Conservation (phyloP, 352 stramenopile genomes). For the Sclerospora graminicola region DNA sequence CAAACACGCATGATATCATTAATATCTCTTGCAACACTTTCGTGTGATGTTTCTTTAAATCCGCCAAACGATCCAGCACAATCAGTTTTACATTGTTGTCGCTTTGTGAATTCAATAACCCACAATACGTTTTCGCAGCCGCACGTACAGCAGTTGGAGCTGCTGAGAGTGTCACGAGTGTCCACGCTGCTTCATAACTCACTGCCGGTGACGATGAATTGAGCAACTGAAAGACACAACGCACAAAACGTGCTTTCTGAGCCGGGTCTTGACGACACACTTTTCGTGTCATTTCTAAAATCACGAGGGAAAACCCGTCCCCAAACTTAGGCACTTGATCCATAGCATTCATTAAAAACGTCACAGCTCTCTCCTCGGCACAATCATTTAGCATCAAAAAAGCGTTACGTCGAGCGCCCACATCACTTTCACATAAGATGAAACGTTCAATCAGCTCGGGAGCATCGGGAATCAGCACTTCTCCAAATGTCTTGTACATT, state of each 20-base stretch:
- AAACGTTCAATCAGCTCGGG: constrained; percentile 96
- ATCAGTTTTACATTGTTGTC: constrained; percentile 99
- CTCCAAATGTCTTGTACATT: constrained; percentile 94
- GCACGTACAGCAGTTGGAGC: constrained; percentile 96
- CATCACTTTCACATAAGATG: constrained; percentile 92
- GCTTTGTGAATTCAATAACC: constrained; percentile 95
- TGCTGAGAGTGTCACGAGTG: constrained; percentile 96
- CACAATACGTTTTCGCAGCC: constrained; percentile 95
- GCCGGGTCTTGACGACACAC: constrained; percentile 95
- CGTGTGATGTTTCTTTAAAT: constrained; percentile 95
- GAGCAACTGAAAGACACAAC: constrained; percentile 97
- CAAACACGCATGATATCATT: constrained; percentile 98
- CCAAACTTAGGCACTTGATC: constrained; percentile 92
- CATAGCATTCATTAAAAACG: constrained; percentile 96
- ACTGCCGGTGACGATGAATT: constrained; percentile 86
- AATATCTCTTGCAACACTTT: constrained; percentile 98
- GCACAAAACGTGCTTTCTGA: constrained; percentile 99
- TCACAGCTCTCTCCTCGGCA: constrained; percentile 93
- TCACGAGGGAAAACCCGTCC: constrained; percentile 98
- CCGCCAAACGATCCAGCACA: constrained; percentile 95
- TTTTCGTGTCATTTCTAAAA: constrained; percentile 98
- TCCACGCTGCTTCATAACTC: constrained; percentile 99
- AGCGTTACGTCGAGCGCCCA: constrained; percentile 91
- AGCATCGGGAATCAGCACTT: constrained; percentile 94
- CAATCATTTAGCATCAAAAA: constrained; percentile 99